Evolutionary conservation across 2,329 filamentous ascomycete species (phyloP).

Genomic region (Venturia asperata): DNA sequence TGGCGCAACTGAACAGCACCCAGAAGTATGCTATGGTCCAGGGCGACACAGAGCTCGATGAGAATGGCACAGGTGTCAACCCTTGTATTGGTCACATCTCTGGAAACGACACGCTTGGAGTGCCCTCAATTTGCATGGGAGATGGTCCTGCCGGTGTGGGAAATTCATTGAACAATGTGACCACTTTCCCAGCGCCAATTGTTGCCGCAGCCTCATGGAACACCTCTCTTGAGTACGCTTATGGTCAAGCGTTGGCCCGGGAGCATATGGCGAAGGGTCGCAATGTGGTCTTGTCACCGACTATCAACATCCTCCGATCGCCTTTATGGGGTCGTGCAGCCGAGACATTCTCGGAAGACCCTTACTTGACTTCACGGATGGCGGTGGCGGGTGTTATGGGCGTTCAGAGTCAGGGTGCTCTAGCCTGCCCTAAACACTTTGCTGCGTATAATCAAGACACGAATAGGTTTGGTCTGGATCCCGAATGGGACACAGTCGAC

Average conservation of each 20-base stretch:
- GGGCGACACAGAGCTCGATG: not conserved
- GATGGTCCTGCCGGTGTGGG: not conserved
- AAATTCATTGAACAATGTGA: not conserved
- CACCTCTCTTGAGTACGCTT: slow-evolving; percentile 44
- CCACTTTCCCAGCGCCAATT: slow-evolving; percentile 49
- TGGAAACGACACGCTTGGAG: not conserved
- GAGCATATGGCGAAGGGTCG: slow-evolving; percentile 52
- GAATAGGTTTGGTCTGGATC: not conserved
- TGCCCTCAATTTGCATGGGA: not conserved
- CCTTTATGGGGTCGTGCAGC: slow-evolving; percentile 33
- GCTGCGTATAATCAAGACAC: not conserved
- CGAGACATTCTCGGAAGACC: slow-evolving; percentile 28
- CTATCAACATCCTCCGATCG: slow-evolving; percentile 56
- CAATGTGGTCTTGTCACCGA: slow-evolving; percentile 53
- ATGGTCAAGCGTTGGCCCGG: slow-evolving; percentile 47
- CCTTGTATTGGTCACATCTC: not conserved
- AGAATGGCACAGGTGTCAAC: not conserved
- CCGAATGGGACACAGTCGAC: not conserved
- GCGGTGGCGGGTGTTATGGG: slow-evolving; percentile 21
- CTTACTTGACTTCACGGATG: slow-evolving; percentile 24
- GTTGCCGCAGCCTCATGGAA: slow-evolving; percentile 54
- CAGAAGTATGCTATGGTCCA: not conserved
- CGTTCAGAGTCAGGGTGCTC: slow-evolving; percentile 3
- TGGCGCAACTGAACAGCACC: not conserved
- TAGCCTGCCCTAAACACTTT: slow-evolving; percentile 25